Base-by-base conservation (phyloP, 306 rosid genomes). In the Canavalia gladiata region DNA sequence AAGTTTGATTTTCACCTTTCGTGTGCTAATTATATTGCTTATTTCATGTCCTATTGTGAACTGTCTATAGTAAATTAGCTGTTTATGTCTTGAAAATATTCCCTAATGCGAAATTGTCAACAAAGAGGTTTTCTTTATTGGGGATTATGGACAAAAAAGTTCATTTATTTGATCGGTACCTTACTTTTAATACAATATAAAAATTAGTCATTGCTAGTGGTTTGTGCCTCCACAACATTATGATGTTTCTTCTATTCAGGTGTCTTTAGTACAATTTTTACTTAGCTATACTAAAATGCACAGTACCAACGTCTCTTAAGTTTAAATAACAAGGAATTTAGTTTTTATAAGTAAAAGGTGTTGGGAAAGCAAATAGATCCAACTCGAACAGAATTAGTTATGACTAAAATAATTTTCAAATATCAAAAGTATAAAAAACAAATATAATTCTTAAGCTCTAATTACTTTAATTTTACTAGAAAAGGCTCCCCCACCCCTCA, bases 31-130 rank as follows among this genome's bases (percentile, higher is more conserved):
- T 81, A 81, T 64, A 77, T 25, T 86, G 77, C 41, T 54, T 49
- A 66, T 67, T 66, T 69, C 74, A 13, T 86, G 90, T 91, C 89
- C 86, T 87, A 60, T 89, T 84, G 76, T 82, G 63, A 78, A 29
- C 10, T 84, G 86, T 89, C 84, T 62, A 56, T 65, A 75, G 82
- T 72, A 47, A 85, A 85, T 83, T 82, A 83, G 93, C 83, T 91
- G 91, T 90, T 87, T 82, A 81, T 86, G 91, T 85, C 88, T 87
- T 79, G 86, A 83, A 76, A 84, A 68, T 84, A 87, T 84, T 84
- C 88, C 83, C 81, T 37, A 83, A 88, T 76, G 80, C 87, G 91
- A 90, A 96, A 81, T 88, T 84, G 80, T 93, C 94, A 88, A 90
- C 76, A 82, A 86, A 78, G 72, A 4, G 82, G 82, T 84, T 85